phyloP scores from a whole-genome alignment of 345 rosid genomes.

The Gossypium rotundifolium region DNA sequence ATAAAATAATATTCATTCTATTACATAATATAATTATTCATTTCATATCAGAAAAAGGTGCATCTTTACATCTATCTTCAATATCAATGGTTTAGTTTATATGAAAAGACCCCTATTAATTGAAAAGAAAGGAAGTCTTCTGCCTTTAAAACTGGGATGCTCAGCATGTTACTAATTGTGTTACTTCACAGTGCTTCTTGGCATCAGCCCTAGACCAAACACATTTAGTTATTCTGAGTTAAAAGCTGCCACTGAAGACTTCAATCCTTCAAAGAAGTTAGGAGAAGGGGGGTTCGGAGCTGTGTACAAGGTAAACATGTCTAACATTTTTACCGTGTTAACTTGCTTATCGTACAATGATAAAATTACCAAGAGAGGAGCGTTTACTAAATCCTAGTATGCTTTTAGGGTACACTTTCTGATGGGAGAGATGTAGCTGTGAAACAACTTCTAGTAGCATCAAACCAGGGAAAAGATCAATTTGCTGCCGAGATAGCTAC shows the following conservation, averaged over 20 bases:
- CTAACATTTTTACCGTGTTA: too few relatives aligned
- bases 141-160: background rate
- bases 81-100: background rate
- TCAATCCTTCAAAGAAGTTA: slow-evolving; percentile 26
- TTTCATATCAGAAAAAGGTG: background rate
- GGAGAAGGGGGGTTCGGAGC: slow-evolving; percentile 39
- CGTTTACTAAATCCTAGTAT: background rate
- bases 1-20: background rate
- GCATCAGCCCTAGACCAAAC: slow-evolving; percentile 19
- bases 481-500: slow-evolving; percentile 28
- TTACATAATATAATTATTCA: background rate
- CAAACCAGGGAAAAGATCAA: slow-evolving; percentile 35
- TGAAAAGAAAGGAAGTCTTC: background rate
- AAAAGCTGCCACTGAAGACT: slow-evolving; percentile 27
- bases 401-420: slow-evolving; percentile 24
- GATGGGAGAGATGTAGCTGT: slow-evolving; percentile 38
- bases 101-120: background rate
- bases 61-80: background rate
- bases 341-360: background rate
- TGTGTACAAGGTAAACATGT: slow-evolving; percentile 29
- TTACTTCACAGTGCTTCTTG: slow-evolving; percentile 24
- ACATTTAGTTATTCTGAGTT: slow-evolving; percentile 30
- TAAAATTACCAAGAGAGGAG: background rate
- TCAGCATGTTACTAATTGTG: background rate
- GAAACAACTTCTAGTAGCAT: slow-evolving; percentile 29